Conservation (phyloP, 2,329 filamentous ascomycete species). For the Simplicillium aogashimaense region DNA sequence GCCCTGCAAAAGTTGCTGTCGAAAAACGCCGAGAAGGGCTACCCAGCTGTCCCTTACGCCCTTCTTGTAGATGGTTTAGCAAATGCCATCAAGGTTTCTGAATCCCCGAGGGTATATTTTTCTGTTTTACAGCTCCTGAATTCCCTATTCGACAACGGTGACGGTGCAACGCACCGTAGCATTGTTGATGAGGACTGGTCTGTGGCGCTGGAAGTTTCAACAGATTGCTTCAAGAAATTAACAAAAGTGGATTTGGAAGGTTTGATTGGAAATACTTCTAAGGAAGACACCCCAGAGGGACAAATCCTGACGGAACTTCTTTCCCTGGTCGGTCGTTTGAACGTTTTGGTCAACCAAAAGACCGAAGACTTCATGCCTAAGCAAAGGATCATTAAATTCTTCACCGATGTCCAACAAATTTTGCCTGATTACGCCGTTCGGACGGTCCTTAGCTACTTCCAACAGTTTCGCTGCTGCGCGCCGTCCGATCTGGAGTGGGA, state of each 20-base stretch:
- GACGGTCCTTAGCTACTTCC: slow-evolving; percentile 57
- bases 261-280: slow-evolving; percentile 12
- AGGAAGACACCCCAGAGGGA: slow-evolving; percentile 22
- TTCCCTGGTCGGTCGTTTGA: slow-evolving; percentile 36
- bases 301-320: slow-evolving; percentile 32
- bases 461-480: slow-evolving; percentile 59
- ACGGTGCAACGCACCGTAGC: slow-evolving; percentile 42
- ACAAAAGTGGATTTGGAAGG: slow-evolving; percentile 2
- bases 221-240: slow-evolving; percentile 36
- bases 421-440: slow-evolving; percentile 56
- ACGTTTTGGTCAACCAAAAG: slow-evolving; percentile 33
- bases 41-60: slow-evolving; percentile 48
- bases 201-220: slow-evolving; percentile 47
- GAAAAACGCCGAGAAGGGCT: slow-evolving; percentile 49
- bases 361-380: slow-evolving; percentile 49
- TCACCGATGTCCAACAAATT: slow-evolving; percentile 49
- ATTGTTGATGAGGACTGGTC: slow-evolving; percentile 59
- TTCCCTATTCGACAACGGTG: slow-evolving; percentile 42
- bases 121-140: slow-evolving; percentile 43
- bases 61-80: slow-evolving; percentile 48
- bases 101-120: slow-evolving; percentile 33
- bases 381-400: slow-evolving; percentile 57
- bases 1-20: slow-evolving; percentile 54
- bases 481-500: slow-evolving; percentile 63
- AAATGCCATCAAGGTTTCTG: slow-evolving; percentile 34